Evolutionary conservation across 495 filamentous ascomycete genomes (phyloP), one percentile per base, ranked within the genome.

Genomic region (Penicillium bialowiezense): DNA sequence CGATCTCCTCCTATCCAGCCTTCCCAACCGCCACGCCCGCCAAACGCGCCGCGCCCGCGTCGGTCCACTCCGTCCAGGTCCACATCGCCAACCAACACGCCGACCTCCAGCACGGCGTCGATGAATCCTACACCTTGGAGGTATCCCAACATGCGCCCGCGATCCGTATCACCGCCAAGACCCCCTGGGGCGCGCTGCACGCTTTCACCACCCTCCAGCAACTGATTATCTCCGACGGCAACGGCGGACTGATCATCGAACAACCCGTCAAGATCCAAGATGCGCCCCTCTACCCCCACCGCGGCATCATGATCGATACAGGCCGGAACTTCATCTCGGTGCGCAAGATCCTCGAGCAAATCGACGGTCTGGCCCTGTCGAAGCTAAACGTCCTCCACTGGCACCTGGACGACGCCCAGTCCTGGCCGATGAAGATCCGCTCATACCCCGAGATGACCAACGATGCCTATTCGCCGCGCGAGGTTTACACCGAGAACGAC

Each of bases 131-230:
- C 56, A 77, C 74, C n/a, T 52, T 83, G 15, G 65, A 72, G 14
- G 69, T 80, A 29, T 33, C 48, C 7, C 55, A 62, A 9, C 52
- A 47, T 15, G 65, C 69, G 1, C 54, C 51, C 40, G 61, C 41
- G 24, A 65, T 80, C 49, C 57, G 58, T 8, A 76, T 83, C 55
- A 73, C 62, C 3, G 63, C 77, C 19, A 52, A 75, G 44, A 79
- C 79, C 0, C 63, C 71, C 47, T 76, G 76, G 70, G 80, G 79
- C 24, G 76, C 74, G n/a, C 59, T 83, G 7, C 78, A 80, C 58
- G 80, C 79, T 12, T 78, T 83, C 50, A 81, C 78, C n/a, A 83
- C 80, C 8, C 58, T 81, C 24, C 73, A 75, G 48, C 78, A 81
- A 53, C 51, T 81, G 12, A 63, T 81, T 42, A 79, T 79, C 52